Base-by-base conservation (phyloP, 2,329 filamentous ascomycete species). In the Parastagonospora avenae region DNA sequence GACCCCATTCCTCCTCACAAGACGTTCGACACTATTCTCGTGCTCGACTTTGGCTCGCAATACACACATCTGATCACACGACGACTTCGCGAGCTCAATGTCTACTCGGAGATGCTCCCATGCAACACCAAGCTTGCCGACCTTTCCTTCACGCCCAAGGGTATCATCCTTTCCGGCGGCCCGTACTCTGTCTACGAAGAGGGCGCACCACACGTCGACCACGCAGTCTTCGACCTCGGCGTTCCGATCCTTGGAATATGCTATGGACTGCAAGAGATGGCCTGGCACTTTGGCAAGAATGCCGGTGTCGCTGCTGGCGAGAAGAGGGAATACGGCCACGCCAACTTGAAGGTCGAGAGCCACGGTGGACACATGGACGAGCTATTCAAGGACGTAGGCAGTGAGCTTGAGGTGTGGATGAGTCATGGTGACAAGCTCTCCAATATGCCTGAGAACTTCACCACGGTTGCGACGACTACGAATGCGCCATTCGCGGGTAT, bases 51-150 rank as follows among this genome's bases (percentile, higher is more conserved):
- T 70, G 87, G 83, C 59, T 87, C 83, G 19, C 87, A 90, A 75
- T 88, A 87, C 67, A 86, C 85, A 35, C 88, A 92, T 73, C 79
- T 92, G 33, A 91, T 92, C 67, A 85, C 86, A 8, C 82, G 90
- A 47, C 85, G 90, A 30, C 82, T 95, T 27, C 84, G 91, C 62
- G 85, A 89, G 63, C 82, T 95, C 75, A 88, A 88, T 77, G 83
- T 95, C 72, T 96, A 90, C 79, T 86, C 86, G 55, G 92, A 96
- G 78, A 89, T 96, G 87, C 85, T 95, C 37, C 90, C 90, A 16
- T 96, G 92, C 76, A 95, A 88, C 39, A 86, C 89, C 66, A 93
- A 93, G 79, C 76, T 95, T 16, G 78, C 84, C 6, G 90, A 94
- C 48, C 82, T 96, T 30, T 71, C 80, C 40, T 96, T 84, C 80